Base-by-base conservation (phyloP, 306 rosid species). In the Rosa chinensis region DNA sequence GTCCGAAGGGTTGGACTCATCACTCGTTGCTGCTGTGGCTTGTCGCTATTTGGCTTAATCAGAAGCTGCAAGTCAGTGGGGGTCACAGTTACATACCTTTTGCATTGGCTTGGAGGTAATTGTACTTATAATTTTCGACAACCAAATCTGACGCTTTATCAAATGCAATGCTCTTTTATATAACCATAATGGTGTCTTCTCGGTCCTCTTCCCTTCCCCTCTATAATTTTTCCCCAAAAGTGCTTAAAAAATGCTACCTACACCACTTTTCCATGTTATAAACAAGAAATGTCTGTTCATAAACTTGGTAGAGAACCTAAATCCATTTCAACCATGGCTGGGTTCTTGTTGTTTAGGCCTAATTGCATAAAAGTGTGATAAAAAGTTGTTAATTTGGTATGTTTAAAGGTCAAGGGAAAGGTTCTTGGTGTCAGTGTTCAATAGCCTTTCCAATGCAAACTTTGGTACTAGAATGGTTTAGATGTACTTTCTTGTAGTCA, bases 1-100 rank as follows among this genome's bases (percentile, higher is more conserved):
- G 83, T 93, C 98, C 0, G 99, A 98, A 78, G 99, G 99, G 58
- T 77, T 96, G 71, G 99, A 96, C 83, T 96, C 99, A 79, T 91
- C 99, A 43, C 97, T 96, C 73, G 99, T 93, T 79, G 99, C 99
- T 68, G 89, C 99, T 49, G 96, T 96, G 75, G 91, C 92, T 79
- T 79, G 82, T 81, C 94, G 96, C 63, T 78, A 87, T 86, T 79
- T 96, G 90, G 90, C 86, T 40, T 83, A 91, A 42, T 80, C 87
- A 70, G 90, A 84, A 49, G 89, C 88, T 66, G 94, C 96, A 76
- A 72, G 80, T 79, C 99, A 96, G 83, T 96, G 99, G 99, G 99
- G 97, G 77, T 87, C 99, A 55, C 96, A 91, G 84, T 80, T 93
- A 16, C 99, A 93, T 84, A 93, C 98, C 49, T 96, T 96, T 82